phyloP scores from a whole-genome alignment of 169 alveolate species.

The Cryptosporidium parvum region DNA sequence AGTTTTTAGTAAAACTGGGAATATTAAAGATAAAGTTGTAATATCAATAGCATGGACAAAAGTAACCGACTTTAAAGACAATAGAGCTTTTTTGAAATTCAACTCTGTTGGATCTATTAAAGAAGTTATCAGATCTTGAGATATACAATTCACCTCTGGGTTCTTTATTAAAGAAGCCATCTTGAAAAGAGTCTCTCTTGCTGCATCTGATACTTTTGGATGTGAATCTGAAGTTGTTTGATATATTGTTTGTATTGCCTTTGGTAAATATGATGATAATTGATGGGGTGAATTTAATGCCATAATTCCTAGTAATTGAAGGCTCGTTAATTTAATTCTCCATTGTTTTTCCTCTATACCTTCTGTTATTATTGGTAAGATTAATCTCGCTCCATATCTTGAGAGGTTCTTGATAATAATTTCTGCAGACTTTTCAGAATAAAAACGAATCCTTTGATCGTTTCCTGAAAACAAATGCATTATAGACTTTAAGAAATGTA shows the following conservation, averaged over 20 bases:
- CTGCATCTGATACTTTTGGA: conserved; percentile 71
- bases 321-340: conserved; percentile 80
- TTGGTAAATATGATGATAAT: conserved; percentile 45
- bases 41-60: conserved; percentile 54
- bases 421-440: conserved; percentile 68
- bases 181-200: conserved; percentile 44
- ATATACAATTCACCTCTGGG: conserved; percentile 46
- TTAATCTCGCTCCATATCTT: conserved; percentile 70
- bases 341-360: conserved; percentile 78
- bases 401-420: conserved; percentile 70
- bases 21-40: conserved; percentile 47
- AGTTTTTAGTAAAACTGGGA: conserved; percentile 59
- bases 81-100: conserved; percentile 24
- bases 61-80: conserved; percentile 41
- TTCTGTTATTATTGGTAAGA: conserved; percentile 72
- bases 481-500: conserved; percentile 8
- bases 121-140: conserved; percentile 27
- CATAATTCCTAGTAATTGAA: conserved; percentile 78
- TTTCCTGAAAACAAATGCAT: conserved; percentile 34
- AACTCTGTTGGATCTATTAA: conserved; percentile 64
- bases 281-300: conserved; percentile 55
- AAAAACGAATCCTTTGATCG: conserved; percentile 53
- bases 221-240: conserved; percentile 61
- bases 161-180: conserved; percentile 40
- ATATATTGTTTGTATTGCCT: conserved; percentile 50